Evolutionary conservation across 176 grass and related monocot genomes (phyloP).

Genomic region (Calamus simplicifolius): DNA sequence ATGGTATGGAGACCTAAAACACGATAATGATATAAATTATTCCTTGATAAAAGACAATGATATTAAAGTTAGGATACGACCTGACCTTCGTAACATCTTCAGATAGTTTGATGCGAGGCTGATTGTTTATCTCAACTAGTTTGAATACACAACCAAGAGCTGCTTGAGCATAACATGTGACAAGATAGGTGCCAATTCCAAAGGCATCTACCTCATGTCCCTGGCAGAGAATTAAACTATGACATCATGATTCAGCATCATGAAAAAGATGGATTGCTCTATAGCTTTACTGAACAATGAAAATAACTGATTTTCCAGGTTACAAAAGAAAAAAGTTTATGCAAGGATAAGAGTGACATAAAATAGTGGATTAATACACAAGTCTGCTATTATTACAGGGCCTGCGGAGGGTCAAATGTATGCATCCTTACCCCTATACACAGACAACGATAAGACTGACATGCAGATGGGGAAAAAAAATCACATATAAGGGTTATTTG

Average conservation of each 20-base stretch:
- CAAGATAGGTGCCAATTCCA: conserved; percentile 96
- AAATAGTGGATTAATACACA: no score
- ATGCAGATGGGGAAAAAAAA: no score
- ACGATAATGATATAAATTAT: background rate
- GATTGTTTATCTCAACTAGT: conserved; percentile 94
- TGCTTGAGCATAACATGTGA: conserved; percentile 92
- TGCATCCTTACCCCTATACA: no score
- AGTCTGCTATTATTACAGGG: no score
- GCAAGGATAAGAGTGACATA: no score
- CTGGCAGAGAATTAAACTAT: conserved; percentile 32
- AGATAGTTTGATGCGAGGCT: conserved; percentile 95
- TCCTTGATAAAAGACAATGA: no score
- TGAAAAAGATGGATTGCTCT: no score
- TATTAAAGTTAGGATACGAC: background rate
- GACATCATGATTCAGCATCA: no score
- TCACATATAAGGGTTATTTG: no score
- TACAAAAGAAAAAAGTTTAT: no score
- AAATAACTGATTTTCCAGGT: background rate
- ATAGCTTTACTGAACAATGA: background rate
- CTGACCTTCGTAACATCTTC: conserved; percentile 94
- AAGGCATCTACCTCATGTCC: conserved; percentile 97
- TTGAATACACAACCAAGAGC: conserved; percentile 99
- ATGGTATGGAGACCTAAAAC: conserved; percentile 89
- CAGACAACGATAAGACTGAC: no score
- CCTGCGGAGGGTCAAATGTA: no score